Percentiles rank a stretch among this genome's conserved stretches.
phyloP scores from a whole-genome alignment of 2,329 filamentous ascomycete species.

The Basipetospora chlamydospora region DNA sequence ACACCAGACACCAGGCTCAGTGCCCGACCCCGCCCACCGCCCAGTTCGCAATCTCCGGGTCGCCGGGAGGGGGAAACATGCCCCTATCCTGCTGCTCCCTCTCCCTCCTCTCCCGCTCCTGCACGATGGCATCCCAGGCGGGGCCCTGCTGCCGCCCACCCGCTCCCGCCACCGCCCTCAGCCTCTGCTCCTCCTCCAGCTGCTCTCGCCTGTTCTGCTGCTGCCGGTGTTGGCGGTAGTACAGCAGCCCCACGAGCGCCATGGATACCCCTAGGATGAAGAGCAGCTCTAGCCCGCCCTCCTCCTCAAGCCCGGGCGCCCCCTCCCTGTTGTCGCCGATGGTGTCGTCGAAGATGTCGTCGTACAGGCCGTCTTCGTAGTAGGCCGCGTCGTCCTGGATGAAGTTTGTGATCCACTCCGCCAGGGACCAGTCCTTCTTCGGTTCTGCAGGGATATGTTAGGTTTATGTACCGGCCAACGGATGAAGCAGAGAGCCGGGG shows the following conservation, averaged over 20 bases:
- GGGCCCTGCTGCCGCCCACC: constrained; percentile 4
- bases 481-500: no score
- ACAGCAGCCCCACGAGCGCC: constrained; percentile 62
- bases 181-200: neutral
- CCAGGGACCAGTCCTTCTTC: constrained; percentile 60
- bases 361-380: constrained; percentile 45
- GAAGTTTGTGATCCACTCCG: constrained; percentile 80
- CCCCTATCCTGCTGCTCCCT: constrained; percentile 11
- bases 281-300: constrained; percentile 70
- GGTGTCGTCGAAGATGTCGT: constrained; percentile 38
- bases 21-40: constrained; percentile 48
- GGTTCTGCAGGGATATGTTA: constrained; percentile 30
- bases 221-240: constrained; percentile 62
- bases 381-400: constrained; percentile 53
- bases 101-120: constrained; percentile 1
- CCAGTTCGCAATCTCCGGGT: constrained; percentile 56
- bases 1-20: constrained; percentile 15
- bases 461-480: no score
- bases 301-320: constrained; percentile 56
- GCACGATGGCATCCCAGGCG: constrained; percentile 4
- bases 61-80: constrained; percentile 40
- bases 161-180: no score
- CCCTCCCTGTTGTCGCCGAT: constrained; percentile 47
- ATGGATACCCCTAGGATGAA: constrained; percentile 68
- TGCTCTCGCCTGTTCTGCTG: constrained; percentile 26